Evolutionary conservation across 371 early-diverging fungal genomes (phyloP), one percentile per base, ranked within the genome.

Genomic region (Catenaria anguillulae): DNA sequence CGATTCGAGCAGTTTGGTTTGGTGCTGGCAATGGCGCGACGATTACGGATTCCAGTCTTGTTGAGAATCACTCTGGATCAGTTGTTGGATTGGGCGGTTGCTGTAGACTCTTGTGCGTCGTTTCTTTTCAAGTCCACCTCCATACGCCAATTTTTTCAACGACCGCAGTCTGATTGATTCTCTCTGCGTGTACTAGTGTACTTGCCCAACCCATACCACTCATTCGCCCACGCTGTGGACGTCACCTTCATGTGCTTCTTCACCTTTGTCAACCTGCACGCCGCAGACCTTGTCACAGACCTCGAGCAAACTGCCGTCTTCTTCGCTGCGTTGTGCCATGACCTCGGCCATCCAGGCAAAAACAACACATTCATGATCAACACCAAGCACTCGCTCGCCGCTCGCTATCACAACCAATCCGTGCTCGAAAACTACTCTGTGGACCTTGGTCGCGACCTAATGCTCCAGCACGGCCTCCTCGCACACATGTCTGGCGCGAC

Each of bases 331-430:
- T 75, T 93, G 43, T 87, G 89, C 68, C 93, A 93, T 70, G 93
- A 93, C 67, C 83, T 87, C 61, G 86, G 90, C 43, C 93, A 93
- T 71, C 92, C 92, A 8, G 93, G 93, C 19, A 73, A 81, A 55
- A 92, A 92, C 75, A 93, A 93, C 64, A 76, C 86, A 35, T 93
- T 75, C 64, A 87, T 92, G 73, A 82, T 87, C 60, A 88, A 90
- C 66, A 77, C 89, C 31, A 73, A 84, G 46, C 86, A 88, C 8
- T 80, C 84, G 21, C 67, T 89, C 5, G 84, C 88, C 1, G 65
- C 71, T 46, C 65, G 71, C 60, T 88, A 87, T 66, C 76, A 83
- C 45, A 82, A 87, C 64, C 74, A 75, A 35, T 89, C 91, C 6
- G 88, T 91, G 3, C 77, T 93, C 23, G 93, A 93, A 69, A 84